Evolutionary conservation across 495 filamentous ascomycete species (phyloP).

Genomic region (Penicillium bovifimosum): DNA sequence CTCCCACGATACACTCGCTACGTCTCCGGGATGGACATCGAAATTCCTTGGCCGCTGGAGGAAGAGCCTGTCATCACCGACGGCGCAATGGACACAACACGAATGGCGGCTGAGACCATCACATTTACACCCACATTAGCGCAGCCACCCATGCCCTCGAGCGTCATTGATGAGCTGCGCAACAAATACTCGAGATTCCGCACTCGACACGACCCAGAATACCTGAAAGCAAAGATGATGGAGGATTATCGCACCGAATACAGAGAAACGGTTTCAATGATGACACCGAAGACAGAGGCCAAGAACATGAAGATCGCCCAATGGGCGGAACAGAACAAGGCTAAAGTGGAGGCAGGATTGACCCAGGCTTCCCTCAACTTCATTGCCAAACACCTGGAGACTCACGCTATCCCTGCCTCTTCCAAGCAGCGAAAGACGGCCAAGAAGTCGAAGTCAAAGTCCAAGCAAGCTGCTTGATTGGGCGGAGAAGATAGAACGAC

Average conservation of each 20-base stretch:
- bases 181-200: constrained; percentile 81
- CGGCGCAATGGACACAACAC: constrained; percentile 61
- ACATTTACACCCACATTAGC: constrained; percentile 74
- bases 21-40: constrained; percentile 43
- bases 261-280: constrained; percentile 45
- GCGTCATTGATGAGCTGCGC: constrained; percentile 80
- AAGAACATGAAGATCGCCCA: constrained; percentile 17
- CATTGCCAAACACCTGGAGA: constrained; percentile 33
- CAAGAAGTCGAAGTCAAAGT: constrained; percentile 1
- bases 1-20: constrained; percentile 40
- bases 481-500: background rate
- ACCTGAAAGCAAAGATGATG: constrained; percentile 48
- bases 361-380: constrained; percentile 28
- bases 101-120: constrained; percentile 65
- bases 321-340: constrained; percentile 21
- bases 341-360: constrained; percentile 34
- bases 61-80: constrained; percentile 41
- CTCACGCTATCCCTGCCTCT: constrained; percentile 1
- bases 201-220: constrained; percentile 65
- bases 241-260: constrained; percentile 56
- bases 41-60: constrained; percentile 68
- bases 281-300: constrained; percentile 39
- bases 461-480: constrained; percentile 11
- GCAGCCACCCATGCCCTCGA: constrained; percentile 68
- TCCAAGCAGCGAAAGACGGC: constrained; percentile 12